phyloP scores from a whole-genome alignment of 352 stramenopile genomes.

The Elongisporangium senticosum region DNA sequence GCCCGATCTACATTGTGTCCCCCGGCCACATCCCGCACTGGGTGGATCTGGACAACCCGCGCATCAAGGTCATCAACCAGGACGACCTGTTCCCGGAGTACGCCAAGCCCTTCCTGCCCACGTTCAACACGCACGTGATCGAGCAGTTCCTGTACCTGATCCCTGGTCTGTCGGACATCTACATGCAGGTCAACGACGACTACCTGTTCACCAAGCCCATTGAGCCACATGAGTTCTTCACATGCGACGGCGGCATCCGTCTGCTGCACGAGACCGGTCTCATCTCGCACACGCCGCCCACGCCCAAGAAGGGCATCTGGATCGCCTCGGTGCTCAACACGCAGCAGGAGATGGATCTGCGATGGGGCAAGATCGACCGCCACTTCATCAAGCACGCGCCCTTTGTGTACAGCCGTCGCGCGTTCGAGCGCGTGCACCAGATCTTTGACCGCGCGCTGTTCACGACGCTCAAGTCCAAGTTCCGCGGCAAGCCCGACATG shows the following conservation, averaged over 20 bases:
- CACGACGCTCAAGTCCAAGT: constrained; percentile 82
- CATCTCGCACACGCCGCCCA: constrained; percentile 73
- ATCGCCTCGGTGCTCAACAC: constrained; percentile 85
- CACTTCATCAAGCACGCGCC: constrained; percentile 88
- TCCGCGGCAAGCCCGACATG: constrained; percentile 81
- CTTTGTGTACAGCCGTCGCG: constrained; percentile 82
- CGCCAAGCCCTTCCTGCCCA: constrained; percentile 72
- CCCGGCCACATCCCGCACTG: constrained; percentile 79
- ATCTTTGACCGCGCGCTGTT: constrained; percentile 82
- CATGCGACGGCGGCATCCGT: constrained; percentile 80
- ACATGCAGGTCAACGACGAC: constrained; percentile 89
- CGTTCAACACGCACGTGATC: constrained; percentile 87
- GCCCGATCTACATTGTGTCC: constrained; percentile 81
- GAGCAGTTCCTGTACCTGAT: constrained; percentile 87
- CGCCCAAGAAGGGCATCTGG: constrained; percentile 82
- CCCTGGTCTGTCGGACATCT: constrained; percentile 80
- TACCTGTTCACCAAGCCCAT: constrained; percentile 86
- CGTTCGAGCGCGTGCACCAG: constrained; percentile 83
- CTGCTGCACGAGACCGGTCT: constrained; percentile 69
- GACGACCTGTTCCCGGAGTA: constrained; percentile 82
- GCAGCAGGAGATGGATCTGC: constrained; percentile 85
- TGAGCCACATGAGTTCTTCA: constrained; percentile 78
- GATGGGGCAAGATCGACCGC: constrained; percentile 68
- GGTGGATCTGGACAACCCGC: constrained; percentile 74
- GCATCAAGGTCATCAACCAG: constrained; percentile 86